These are phyloP conservation scores for Oemleria cerasiformis DNA, from an alignment of 306 rosid genomes.

Conservation along the genomic window DNA sequence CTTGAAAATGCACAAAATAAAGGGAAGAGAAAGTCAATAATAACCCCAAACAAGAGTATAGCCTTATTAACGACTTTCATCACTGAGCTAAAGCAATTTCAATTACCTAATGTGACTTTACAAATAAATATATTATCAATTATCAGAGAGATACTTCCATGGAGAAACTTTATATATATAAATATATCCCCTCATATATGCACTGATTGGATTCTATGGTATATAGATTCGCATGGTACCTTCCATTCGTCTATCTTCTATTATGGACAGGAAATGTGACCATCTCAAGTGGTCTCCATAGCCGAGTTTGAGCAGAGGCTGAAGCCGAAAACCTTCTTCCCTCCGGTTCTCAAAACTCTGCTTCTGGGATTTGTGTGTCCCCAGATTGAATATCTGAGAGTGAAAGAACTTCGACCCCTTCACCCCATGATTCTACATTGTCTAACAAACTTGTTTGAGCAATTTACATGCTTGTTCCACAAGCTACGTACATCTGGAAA, in stretches of 20 bases:
- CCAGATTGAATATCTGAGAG: constrained; percentile 45
- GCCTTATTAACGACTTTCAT: constrained; percentile 1
- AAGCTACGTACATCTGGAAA: constrained; percentile 66
- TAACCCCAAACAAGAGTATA: not conserved
- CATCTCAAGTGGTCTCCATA: constrained; percentile 23
- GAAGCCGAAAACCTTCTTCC: constrained; percentile 92
- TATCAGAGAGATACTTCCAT: constrained; percentile 12
- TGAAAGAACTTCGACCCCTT: constrained; percentile 47
- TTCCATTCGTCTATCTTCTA: constrained; percentile 49
- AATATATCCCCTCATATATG: constrained; percentile 10
- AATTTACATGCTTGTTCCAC: constrained; percentile 73
- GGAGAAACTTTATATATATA: constrained; percentile 4
- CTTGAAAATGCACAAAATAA: not conserved
- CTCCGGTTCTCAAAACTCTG: constrained; percentile 49
- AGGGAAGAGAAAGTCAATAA: not conserved
- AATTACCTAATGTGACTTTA: constrained; percentile 29
- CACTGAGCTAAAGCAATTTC: constrained; percentile 14
- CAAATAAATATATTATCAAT: constrained; percentile 26
- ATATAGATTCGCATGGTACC: constrained; percentile 29
- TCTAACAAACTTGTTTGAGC: constrained; percentile 64
- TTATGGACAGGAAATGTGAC: constrained; percentile 41
- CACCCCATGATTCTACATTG: constrained; percentile 68
- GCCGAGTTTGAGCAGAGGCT: constrained; percentile 64
- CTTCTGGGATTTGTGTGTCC: constrained; percentile 28
- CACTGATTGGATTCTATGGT: constrained; percentile 36